Percentiles rank a stretch among this genome's conserved stretches.
phyloP scores from a whole-genome alignment of 2,329 filamentous ascomycete species.

The Aureobasidium sp. region DNA sequence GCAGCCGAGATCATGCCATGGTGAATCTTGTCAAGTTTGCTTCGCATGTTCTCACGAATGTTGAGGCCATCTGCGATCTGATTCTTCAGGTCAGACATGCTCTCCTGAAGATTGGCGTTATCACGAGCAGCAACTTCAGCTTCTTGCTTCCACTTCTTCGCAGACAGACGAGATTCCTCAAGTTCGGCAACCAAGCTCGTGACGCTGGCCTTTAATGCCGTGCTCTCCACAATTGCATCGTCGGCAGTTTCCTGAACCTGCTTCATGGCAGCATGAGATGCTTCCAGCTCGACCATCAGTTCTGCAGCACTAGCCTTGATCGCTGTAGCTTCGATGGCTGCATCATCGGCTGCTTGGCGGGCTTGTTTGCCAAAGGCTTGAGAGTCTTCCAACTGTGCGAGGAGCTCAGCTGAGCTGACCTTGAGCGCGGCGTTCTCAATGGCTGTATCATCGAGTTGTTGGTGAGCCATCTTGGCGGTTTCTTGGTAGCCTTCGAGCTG shows the following conservation, averaged over 20 bases:
- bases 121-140: constrained; percentile 50
- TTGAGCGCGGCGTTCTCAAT: constrained; percentile 1
- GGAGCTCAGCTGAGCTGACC: background rate
- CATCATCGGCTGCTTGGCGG: constrained; percentile 10
- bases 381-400: constrained; percentile 8
- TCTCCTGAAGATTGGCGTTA: constrained; percentile 67
- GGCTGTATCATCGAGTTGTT: background rate
- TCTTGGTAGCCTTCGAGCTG: background rate
- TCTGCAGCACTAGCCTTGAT: constrained; percentile 12
- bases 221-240: background rate
- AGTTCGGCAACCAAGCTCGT: constrained; percentile 54
- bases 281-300: constrained; percentile 2
- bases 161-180: constrained; percentile 56
- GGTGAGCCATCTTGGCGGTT: background rate
- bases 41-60: constrained; percentile 74
- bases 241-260: background rate
- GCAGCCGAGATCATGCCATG: constrained; percentile 77
- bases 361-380: constrained; percentile 1
- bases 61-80: constrained; percentile 83
- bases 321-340: constrained; percentile 9
- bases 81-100: constrained; percentile 64
- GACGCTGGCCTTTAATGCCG: constrained; percentile 50
- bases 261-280: constrained; percentile 2
- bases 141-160: constrained; percentile 53
- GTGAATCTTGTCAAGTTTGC: constrained; percentile 78